Base-by-base conservation (phyloP, 495 filamentous ascomycete genomes). In the Tuber indicum region DNA sequence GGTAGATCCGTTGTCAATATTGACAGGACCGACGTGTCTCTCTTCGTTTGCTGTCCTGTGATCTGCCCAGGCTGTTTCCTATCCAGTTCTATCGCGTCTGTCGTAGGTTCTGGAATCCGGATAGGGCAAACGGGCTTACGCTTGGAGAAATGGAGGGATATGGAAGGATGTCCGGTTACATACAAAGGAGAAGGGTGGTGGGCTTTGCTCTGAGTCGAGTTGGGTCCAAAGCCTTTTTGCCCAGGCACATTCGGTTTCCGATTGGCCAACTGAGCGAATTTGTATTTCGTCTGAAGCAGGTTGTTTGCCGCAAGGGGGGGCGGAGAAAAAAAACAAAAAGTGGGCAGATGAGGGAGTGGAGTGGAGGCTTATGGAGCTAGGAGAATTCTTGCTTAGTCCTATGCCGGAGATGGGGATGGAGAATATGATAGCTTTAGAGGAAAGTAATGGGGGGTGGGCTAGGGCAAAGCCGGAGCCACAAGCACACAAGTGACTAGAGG, bases 201-300 rank as follows among this genome's bases (percentile, higher is more conserved):
- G 71, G 69, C 52, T 75, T 71, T 74, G 78, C 75, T 71, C 74
- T 80, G 77, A 80, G 70, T 78, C 49, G 75, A 41, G 73, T 49
- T 78, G 62, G 72, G 71, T 78, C 80, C 73, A 76, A 71, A 71
- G 71, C 39, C 39, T 46, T 74, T 74, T 74, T 78, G 81, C 72
- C 73, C 81, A 79, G 76, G 76, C 74, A 75, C 76, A 47, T 42
- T 74, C 23, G 52, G 46, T 36, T 71, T 49, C 81, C 77, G 81
- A 82, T 82, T 82, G 80, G 79, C 73, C 79, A 69, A 71, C 76
- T 76, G 73, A 79, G 72, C 74, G 78, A 79, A 76, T 82, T 79
- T 81, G 79, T 80, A 81, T 72, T 72, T 76, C 70, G 78, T 80
- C 49, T 82, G 81, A 76, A 46, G 71, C 70, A 76, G 72, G 66